Base-by-base conservation (phyloP, 805 yeast species). In the Spencermartinsiella europaea region DNA sequence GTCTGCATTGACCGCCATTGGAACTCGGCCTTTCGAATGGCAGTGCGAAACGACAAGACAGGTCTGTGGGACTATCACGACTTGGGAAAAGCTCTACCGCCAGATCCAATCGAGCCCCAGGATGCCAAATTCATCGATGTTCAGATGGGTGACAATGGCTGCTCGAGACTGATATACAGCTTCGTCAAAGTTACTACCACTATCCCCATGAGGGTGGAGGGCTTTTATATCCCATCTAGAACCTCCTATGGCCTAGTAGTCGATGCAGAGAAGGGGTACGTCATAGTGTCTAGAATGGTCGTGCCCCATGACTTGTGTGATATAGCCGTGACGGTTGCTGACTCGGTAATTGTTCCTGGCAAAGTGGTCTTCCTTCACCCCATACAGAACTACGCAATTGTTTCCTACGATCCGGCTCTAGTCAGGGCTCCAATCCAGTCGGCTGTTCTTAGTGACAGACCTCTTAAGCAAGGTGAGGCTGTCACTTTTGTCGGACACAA, bases 261-360 rank as follows among this genome's bases (percentile, higher is more conserved):
- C 28, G 96, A 90, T 63, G 83, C 95, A 3, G 77, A 71, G 42
- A 76, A 77, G 49, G 97, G 97, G 1, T 81, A 80, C 51, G 87
- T 86, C 3, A 67, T 90, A 43, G 87, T 84, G 1, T 84, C 95
- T 2, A 74, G 96, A 50, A 73, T 80, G 48, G 72, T 77, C 45
- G 86, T 89, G 21, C 95, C 96, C 5, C 95, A 88, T 66, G 95
- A 85, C 41, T 64, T 83, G 55, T 73, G 82, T 54, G 95, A 90
- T 63, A 73, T 89, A 20, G 72, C 78, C 40, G 74, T 90, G 17
- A 80, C 90, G 2, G 78, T 90, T 60, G 95, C 96, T 3, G 96
- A 90, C 52, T 83, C 95, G 0, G 77, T 86, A 19, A 79, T 82
- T 53, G 75, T 89, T 12, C 87, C 95, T 0, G 96, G 83, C 1